Evolutionary conservation across 257 asterid genomes (phyloP).

Genomic region (Eucommia ulmoides): DNA sequence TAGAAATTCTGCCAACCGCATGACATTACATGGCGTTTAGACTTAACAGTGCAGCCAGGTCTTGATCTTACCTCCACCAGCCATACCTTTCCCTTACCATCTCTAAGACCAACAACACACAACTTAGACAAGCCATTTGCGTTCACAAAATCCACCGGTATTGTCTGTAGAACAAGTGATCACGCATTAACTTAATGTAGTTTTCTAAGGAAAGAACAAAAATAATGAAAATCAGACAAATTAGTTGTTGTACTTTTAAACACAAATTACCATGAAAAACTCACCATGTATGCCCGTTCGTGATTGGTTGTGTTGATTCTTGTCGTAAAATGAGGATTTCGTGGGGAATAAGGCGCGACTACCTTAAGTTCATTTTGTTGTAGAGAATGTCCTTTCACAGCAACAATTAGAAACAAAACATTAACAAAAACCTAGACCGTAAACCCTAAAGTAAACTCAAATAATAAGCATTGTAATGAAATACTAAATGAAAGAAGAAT

Average conservation of each 20-base stretch:
- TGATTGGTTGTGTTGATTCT: neutral
- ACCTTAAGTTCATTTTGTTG: neutral
- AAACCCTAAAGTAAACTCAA: neutral
- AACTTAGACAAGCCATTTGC: conserved; percentile 5
- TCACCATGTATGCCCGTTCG: neutral
- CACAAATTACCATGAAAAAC: neutral
- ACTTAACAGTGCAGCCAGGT: too few species aligned
- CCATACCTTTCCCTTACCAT: conserved; percentile 6
- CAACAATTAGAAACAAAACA: neutral
- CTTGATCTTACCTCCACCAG: too few species aligned
- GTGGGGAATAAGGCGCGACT: neutral
- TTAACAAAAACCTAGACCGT: neutral
- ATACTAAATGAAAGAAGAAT: too few species aligned
- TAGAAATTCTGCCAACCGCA: too few species aligned
- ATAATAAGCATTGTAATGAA: neutral
- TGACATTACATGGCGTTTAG: too few species aligned
- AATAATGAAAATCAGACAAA: too few species aligned
- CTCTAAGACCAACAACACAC: conserved; percentile 4
- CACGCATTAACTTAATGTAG: neutral
- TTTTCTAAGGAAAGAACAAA: neutral
- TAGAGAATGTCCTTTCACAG: neutral
- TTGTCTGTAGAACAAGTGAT: conserved; percentile 4
- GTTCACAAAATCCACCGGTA: conserved; percentile 13
- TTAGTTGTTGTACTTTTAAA: neutral
- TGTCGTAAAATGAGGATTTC: neutral